Evolutionary conservation across 2,329 filamentous ascomycete genomes (phyloP).

Genomic region (Aureobasidium sp.): DNA sequence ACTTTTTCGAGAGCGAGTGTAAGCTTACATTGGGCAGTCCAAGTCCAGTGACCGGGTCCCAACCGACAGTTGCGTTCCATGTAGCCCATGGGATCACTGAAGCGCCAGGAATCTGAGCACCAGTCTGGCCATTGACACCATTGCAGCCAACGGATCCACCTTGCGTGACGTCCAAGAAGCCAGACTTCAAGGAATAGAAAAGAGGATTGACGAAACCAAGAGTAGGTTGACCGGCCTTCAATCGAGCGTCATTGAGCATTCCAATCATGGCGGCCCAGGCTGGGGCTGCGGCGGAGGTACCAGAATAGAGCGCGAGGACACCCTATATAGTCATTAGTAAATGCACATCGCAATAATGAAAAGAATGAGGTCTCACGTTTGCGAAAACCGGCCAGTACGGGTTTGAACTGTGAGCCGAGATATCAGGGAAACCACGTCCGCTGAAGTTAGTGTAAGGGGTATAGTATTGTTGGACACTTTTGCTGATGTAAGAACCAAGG

Average conservation of each 20-base stretch:
- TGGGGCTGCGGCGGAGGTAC: constrained; percentile 34
- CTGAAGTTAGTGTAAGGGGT: constrained; percentile 21
- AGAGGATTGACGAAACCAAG: constrained; percentile 51
- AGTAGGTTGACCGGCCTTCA: constrained; percentile 41
- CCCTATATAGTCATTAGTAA: constrained; percentile 19
- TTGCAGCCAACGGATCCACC: constrained; percentile 31
- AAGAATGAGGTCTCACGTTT: constrained; percentile 20
- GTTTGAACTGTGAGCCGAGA: constrained; percentile 45
- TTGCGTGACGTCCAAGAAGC: constrained; percentile 40
- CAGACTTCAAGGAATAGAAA: constrained; percentile 32
- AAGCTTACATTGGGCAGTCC: constrained; percentile 21
- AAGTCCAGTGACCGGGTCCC: constrained; percentile 29
- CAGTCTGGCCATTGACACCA: constrained; percentile 12
- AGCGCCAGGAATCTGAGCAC: constrained; percentile 24
- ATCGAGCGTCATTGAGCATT: constrained; percentile 54
- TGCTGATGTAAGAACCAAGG: constrained; percentile 25
- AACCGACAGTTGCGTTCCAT: constrained; percentile 20
- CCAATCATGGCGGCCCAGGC: constrained; percentile 51
- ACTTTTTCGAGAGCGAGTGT: too few species aligned
- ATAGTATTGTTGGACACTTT: constrained; percentile 34
- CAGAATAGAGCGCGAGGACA: constrained; percentile 29
- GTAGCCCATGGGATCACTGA: constrained; percentile 1
- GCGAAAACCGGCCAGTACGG: constrained; percentile 36
- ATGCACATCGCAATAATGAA: too few species aligned
- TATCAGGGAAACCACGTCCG: constrained; percentile 41